Conservation (phyloP, 2,329 filamentous ascomycete genomes). For the Exophiala sp. region DNA sequence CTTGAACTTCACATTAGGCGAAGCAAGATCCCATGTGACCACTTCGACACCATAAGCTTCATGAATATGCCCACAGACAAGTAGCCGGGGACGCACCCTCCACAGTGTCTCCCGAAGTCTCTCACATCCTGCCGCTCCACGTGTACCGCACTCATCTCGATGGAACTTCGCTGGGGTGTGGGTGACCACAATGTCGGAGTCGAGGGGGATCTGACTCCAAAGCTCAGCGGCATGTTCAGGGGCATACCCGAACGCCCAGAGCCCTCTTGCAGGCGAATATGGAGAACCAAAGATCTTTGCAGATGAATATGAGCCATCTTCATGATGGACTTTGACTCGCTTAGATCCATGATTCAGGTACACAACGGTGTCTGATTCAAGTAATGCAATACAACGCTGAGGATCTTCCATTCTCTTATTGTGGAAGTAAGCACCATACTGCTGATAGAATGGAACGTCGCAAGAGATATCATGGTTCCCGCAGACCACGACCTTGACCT, state of each 20-base stretch:
- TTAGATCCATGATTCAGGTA: constrained; percentile 49
- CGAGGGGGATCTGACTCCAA: constrained; percentile 48
- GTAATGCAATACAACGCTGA: constrained; percentile 40
- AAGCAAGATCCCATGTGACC: constrained; percentile 42
- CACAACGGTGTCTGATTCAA: constrained; percentile 43
- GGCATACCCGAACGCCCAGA: constrained; percentile 54
- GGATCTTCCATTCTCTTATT: constrained; percentile 42
- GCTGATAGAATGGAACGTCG: constrained; percentile 38
- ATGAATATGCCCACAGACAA: constrained; percentile 56
- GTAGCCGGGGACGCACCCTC: constrained; percentile 46
- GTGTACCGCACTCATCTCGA: constrained; percentile 39
- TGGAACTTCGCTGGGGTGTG: constrained; percentile 51
- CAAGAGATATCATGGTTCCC: constrained; percentile 43
- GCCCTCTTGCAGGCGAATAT: constrained; percentile 42
- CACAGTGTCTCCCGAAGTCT: constrained; percentile 42
- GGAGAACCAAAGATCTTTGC: constrained; percentile 57
- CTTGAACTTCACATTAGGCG: constrained; percentile 29
- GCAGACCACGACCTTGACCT: constrained; percentile 43
- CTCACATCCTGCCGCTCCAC: constrained; percentile 44
- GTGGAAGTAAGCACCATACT: constrained; percentile 41
- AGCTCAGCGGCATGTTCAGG: constrained; percentile 38
- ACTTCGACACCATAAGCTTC: constrained; percentile 50
- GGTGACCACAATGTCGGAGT: constrained; percentile 51
- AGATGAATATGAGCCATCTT: constrained; percentile 42
- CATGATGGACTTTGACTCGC: constrained; percentile 40